phyloP scores from a whole-genome alignment of 306 rosid genomes.

The Ormosia semicastrata region DNA sequence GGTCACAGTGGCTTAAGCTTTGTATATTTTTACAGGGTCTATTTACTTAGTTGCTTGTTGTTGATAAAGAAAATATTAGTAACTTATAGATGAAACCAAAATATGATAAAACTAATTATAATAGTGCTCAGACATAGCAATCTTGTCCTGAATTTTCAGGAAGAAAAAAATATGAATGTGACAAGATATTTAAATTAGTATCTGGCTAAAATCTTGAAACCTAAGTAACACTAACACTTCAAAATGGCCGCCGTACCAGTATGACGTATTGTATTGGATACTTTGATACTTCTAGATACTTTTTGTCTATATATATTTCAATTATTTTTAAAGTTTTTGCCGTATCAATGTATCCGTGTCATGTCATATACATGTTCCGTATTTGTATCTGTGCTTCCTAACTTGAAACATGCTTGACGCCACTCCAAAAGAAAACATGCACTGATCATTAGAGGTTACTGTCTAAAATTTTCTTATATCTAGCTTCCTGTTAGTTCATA shows the following conservation, averaged over 20 bases:
- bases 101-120: background rate
- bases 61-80: background rate
- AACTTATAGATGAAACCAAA: background rate
- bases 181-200: background rate
- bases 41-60: background rate
- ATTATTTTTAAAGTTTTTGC: too few species aligned
- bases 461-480: background rate
- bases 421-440: background rate
- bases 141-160: background rate
- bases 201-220: background rate
- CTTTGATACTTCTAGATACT: too few species aligned
- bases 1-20: conserved; percentile 39
- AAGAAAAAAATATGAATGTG: background rate
- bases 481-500: conserved; percentile 10
- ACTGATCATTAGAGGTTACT: background rate
- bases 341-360: too few species aligned
- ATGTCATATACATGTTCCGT: too few species aligned
- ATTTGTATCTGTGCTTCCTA: background rate
- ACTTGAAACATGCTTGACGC: background rate
- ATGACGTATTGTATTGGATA: too few species aligned
- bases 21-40: background rate
- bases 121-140: background rate
- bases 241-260: too few species aligned
- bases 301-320: too few species aligned
- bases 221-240: too few species aligned